These are phyloP conservation scores for Aspergillus steynii DNA, from an alignment of 495 filamentous ascomycete species.

Conservation along the genomic window DNA sequence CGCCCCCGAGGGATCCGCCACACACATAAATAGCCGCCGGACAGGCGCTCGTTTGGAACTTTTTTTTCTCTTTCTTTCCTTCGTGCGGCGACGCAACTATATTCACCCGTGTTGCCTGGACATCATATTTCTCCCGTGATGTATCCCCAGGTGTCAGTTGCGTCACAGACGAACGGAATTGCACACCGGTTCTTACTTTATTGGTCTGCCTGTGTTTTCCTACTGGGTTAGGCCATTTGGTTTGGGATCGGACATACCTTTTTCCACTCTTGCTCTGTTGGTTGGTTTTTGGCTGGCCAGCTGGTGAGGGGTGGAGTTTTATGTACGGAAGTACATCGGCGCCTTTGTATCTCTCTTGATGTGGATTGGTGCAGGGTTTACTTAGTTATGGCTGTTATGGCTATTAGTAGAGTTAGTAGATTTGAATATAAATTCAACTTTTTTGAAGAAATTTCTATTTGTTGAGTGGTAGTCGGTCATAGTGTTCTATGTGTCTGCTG, in stretches of 20 bases:
- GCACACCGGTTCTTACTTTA: slow-evolving; percentile 57
- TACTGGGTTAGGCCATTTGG: slow-evolving; percentile 49
- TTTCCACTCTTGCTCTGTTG: slow-evolving; percentile 17
- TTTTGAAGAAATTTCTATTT: no score
- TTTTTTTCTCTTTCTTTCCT: slow-evolving; percentile 49
- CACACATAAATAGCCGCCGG: slow-evolving; percentile 29
- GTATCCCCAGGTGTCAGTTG: slow-evolving; percentile 58
- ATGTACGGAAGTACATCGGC: no score
- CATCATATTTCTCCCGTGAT: slow-evolving; percentile 47
- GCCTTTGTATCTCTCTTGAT: no score
- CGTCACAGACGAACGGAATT: slow-evolving; percentile 62
- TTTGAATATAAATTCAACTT: no score
- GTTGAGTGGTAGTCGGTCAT: no score
- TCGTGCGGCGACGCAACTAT: slow-evolving; percentile 63
- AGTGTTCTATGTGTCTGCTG: no score
- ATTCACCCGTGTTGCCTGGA: slow-evolving; percentile 33
- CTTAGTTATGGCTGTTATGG: no score
- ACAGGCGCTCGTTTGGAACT: slow-evolving; percentile 13
- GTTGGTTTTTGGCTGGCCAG: no score
- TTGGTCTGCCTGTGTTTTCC: slow-evolving; percentile 44
- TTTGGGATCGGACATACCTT: slow-evolving; percentile 51
- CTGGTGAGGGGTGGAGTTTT: no score
- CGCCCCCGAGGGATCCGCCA: neutral
- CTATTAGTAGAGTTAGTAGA: no score
- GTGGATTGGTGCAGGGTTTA: no score